Conservation (phyloP, 2,329 filamentous ascomycete species). For the Diplodia seriata region DNA sequence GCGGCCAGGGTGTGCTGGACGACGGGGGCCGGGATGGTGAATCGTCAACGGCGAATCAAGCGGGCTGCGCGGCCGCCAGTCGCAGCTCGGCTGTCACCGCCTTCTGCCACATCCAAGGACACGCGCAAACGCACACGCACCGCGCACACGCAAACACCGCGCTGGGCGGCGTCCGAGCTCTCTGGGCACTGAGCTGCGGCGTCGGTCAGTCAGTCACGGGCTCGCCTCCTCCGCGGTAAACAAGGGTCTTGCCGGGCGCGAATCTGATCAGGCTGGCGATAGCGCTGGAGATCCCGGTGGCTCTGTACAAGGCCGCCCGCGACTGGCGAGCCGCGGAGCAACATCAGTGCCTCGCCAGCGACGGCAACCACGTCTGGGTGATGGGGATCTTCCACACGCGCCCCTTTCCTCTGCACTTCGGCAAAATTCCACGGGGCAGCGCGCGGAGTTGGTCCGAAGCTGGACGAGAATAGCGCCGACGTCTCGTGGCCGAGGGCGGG, state of each 20-base stretch:
- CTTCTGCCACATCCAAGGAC: constrained; percentile 23
- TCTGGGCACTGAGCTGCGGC: constrained; percentile 1
- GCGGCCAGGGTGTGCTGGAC: constrained; percentile 1
- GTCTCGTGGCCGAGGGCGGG: constrained; percentile 10
- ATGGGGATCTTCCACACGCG: constrained; percentile 18
- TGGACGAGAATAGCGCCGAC: constrained; percentile 25
- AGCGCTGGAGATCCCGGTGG: constrained; percentile 28
- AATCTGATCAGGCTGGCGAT: constrained; percentile 28
- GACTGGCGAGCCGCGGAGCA: constrained; percentile 7
- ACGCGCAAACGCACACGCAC: constrained; percentile 22
- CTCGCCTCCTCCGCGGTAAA: constrained; percentile 20
- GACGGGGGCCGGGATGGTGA: constrained; percentile 22
- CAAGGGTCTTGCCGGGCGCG: constrained; percentile 29
- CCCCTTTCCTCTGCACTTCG: constrained; percentile 14
- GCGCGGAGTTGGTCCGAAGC: constrained; percentile 20
- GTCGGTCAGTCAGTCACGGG: constrained; percentile 1
- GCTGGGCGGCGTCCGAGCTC: constrained; percentile 10
- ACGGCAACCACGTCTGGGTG: constrained; percentile 19
- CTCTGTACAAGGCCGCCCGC: constrained; percentile 22
- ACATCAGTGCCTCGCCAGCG: constrained; percentile 15
- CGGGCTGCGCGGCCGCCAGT: constrained; percentile 7
- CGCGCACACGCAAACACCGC: constrained; percentile 13
- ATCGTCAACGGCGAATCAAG: constrained; percentile 28
- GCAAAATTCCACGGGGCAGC: constrained; percentile 13
- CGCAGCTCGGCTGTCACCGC: constrained; percentile 26